Percentiles rank a stretch among this genome's conserved stretches.
Evolutionary conservation across 2,329 filamentous ascomycete species (phyloP).

Genomic region (Clarireedia paspali): DNA sequence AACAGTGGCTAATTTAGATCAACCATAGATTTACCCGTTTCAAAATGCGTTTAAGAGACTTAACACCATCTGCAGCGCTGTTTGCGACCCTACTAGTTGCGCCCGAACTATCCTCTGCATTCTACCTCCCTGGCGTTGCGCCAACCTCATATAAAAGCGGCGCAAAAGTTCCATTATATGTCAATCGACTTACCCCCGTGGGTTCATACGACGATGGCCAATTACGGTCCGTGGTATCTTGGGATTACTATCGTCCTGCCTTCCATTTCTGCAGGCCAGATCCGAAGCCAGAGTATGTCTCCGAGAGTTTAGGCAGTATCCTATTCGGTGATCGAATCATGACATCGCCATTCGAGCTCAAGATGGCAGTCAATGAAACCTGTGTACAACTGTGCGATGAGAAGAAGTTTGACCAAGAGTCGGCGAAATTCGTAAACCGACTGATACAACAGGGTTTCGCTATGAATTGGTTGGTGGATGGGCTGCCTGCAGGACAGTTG

Average conservation of each 20-base stretch:
- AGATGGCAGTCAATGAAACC: constrained; percentile 79
- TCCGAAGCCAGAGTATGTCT: constrained; percentile 67
- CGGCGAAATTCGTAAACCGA: constrained; percentile 72
- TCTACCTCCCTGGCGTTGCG: constrained; percentile 94
- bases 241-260: constrained; percentile 85
- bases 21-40: not conserved
- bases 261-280: constrained; percentile 86
- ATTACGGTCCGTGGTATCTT: constrained; percentile 87
- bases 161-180: constrained; percentile 76
- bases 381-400: constrained; percentile 74
- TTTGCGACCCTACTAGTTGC: constrained; percentile 40
- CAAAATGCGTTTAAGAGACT: constrained; percentile 26
- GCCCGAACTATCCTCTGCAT: constrained; percentile 57
- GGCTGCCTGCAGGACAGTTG: constrained; percentile 80
- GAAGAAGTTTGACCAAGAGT: constrained; percentile 55
- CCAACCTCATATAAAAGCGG: constrained; percentile 82
- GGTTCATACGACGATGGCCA: constrained; percentile 69
- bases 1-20: not conserved
- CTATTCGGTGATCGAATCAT: constrained; percentile 95
- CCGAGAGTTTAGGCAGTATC: constrained; percentile 91
- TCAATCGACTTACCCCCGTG: constrained; percentile 87
- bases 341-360: constrained; percentile 87
- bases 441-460: constrained; percentile 82
- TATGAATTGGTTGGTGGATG: constrained; percentile 93
- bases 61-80: constrained; percentile 37